Base-by-base conservation (phyloP, 352 stramenopile species). In the Phytophthora pseudosyringae region DNA sequence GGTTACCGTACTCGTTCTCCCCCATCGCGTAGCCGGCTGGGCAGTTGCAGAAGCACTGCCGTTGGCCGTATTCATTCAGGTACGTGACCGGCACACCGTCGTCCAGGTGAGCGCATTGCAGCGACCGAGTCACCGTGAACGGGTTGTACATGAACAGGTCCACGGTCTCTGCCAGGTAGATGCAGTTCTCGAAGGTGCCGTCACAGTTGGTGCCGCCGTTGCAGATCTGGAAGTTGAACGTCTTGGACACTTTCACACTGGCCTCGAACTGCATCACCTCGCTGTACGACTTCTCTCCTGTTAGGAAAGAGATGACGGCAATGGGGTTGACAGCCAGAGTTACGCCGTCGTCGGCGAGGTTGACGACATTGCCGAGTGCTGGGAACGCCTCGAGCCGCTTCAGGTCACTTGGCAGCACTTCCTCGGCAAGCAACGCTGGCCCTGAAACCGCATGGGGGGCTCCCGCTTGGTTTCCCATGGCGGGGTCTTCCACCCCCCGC, bases 101-200 rank as follows among this genome's bases (percentile, higher is more conserved):
- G 2, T 57, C 44, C 35, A 90, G 46, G 5, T 64, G 12, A 1
- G 43, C 57, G 38, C 83, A 91, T 12, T 83, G 45, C 18, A 81
- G 26, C 6, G 66, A 69, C 0, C 78, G 75, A 7, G 61, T 64
- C 32, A 86, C 60, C 8, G 64, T 74, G 63, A 87, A 85, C 48
- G 83, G 80, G 31, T 88, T 88, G 72, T 87, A 90, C 68, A 85
- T 69, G 64, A 82, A 90, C 36, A 91, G 53, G 25, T 90, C 77
- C 1, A 76, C 67, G 0, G 39, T 46, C 9, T 83, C 56, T 5
- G 47, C 10, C 7, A 90, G 47, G 21, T 73, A 21, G 50, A 88
- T 62, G 45, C 58, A 76, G 29, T 81, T 75, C 21, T 72, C 51
- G 47, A 69, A 86, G 9, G 51, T 39, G 1, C 35, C 46, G 9